Conservation (phyloP, 2,329 filamentous ascomycete species). For the Aureobasidium sp. region DNA sequence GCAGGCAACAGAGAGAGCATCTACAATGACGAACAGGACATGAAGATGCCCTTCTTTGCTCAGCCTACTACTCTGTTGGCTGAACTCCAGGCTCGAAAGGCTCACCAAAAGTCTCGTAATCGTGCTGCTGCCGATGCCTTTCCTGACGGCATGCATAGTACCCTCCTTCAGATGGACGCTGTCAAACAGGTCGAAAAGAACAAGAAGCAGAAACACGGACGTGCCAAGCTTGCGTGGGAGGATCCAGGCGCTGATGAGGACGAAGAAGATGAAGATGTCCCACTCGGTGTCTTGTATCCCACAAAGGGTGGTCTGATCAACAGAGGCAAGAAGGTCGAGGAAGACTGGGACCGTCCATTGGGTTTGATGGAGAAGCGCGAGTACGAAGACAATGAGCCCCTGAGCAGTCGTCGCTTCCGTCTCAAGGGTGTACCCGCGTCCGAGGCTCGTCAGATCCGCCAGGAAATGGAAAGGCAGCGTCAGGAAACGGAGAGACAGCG, state of each 20-base stretch:
- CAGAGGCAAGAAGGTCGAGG: constrained; percentile 38
- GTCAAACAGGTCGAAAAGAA: constrained; percentile 79
- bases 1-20: constrained; percentile 29
- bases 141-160: constrained; percentile 81
- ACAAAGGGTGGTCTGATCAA: constrained; percentile 49
- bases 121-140: constrained; percentile 53
- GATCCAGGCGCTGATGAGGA: constrained; percentile 41
- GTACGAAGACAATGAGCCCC: constrained; percentile 85
- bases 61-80: constrained; percentile 85
- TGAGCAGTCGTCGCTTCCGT: constrained; percentile 68
- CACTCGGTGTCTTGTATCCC: constrained; percentile 72
- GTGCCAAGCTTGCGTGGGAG: constrained; percentile 88
- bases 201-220: constrained; percentile 60
- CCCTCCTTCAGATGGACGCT: constrained; percentile 81
- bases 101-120: constrained; percentile 75
- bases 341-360: constrained; percentile 54
- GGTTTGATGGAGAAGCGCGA: constrained; percentile 75
- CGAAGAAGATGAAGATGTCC: constrained; percentile 75
- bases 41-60: constrained; percentile 50
- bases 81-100: constrained; percentile 84
- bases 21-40: constrained; percentile 42
- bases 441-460: constrained; percentile 13
- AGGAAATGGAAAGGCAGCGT: constrained; percentile 24
- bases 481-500: constrained; percentile 25
- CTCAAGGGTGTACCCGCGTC: constrained; percentile 53